Conservation (phyloP, 768 basidiomycete species). For the Mycena venus region DNA sequence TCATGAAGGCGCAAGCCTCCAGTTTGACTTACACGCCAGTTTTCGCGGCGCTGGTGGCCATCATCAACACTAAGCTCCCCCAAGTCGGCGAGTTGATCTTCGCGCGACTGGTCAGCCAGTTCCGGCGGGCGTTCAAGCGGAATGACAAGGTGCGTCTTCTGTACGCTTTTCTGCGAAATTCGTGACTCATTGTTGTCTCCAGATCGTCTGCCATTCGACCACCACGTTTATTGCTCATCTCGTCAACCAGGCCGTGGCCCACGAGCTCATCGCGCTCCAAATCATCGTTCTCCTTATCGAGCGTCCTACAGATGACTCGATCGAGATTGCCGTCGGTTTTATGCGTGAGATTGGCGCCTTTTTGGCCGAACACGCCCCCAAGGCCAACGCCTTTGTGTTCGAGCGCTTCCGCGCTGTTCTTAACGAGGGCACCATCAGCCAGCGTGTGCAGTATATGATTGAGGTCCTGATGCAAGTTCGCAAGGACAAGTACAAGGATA, state of each 20-base stretch:
- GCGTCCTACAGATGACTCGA: slow-evolving; percentile 95
- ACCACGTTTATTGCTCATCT: slow-evolving; percentile 93
- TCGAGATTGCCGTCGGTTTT: slow-evolving; percentile 98
- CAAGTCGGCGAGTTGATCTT: slow-evolving; percentile 95
- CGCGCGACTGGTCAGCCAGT: slow-evolving; percentile 93
- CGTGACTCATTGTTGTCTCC: slow-evolving; percentile 9
- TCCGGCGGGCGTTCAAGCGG: slow-evolving; percentile 93
- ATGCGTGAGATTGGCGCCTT: slow-evolving; percentile 98
- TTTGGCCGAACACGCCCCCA: slow-evolving; percentile 92
- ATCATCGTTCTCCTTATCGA: slow-evolving; percentile 96
- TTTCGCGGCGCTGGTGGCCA: slow-evolving; percentile 93
- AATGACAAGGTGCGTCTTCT: slow-evolving; percentile 88
- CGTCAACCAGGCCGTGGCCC: slow-evolving; percentile 93
- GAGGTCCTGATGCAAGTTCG: slow-evolving; percentile 99
- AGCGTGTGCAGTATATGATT: slow-evolving; percentile 99
- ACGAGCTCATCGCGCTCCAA: slow-evolving; percentile 94
- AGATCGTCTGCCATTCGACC: slow-evolving; percentile 95
- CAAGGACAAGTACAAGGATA: slow-evolving; percentile 99
- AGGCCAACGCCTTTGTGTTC: slow-evolving; percentile 94
- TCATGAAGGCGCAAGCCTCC: slow-evolving; percentile 98
- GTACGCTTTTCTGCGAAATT: background rate
- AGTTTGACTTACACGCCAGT: slow-evolving; percentile 99
- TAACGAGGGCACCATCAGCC: slow-evolving; percentile 95
- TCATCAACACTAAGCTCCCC: slow-evolving; percentile 97
- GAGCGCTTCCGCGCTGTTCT: slow-evolving; percentile 97